phyloP scores from a whole-genome alignment of 768 basidiomycete species.

The Rhodocollybia butyracea region DNA sequence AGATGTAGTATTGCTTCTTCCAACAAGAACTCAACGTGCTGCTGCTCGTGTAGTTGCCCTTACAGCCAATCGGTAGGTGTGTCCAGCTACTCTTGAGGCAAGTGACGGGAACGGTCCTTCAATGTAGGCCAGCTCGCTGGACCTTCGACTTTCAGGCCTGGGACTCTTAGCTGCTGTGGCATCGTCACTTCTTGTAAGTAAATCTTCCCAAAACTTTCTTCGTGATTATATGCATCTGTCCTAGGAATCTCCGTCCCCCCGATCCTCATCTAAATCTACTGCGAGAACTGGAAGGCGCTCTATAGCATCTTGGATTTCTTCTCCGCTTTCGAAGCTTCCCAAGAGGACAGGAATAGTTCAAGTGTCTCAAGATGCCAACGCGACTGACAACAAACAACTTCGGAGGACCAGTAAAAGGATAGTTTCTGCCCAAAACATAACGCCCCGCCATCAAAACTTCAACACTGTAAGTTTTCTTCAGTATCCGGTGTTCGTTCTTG shows the following conservation, averaged over 20 bases:
- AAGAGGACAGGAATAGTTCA: no score
- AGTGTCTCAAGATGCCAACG: neutral
- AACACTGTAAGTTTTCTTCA: neutral
- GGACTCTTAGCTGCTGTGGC: neutral
- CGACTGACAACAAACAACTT: neutral
- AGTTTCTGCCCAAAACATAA: neutral
- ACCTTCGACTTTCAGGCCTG: neutral
- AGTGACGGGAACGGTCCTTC: neutral
- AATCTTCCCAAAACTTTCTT: neutral
- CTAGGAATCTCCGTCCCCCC: neutral
- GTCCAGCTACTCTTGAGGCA: neutral
- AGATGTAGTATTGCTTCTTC: neutral
- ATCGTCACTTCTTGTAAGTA: slow-evolving; percentile 1
- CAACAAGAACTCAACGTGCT: neutral
- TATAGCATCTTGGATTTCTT: neutral
- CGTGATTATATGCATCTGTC: neutral
- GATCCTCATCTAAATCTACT: neutral
- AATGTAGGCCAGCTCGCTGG: neutral
- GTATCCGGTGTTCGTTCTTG: neutral
- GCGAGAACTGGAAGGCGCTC: neutral
- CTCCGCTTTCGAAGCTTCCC: neutral
- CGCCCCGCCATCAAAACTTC: neutral
- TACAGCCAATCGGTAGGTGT: neutral
- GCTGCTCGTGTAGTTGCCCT: slow-evolving; percentile 4
- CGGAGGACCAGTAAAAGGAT: slow-evolving; percentile 1